These are phyloP conservation scores for Lasiosphaeriaceae sp. DNA, from an alignment of 495 filamentous ascomycete genomes.

Conservation along the genomic window DNA sequence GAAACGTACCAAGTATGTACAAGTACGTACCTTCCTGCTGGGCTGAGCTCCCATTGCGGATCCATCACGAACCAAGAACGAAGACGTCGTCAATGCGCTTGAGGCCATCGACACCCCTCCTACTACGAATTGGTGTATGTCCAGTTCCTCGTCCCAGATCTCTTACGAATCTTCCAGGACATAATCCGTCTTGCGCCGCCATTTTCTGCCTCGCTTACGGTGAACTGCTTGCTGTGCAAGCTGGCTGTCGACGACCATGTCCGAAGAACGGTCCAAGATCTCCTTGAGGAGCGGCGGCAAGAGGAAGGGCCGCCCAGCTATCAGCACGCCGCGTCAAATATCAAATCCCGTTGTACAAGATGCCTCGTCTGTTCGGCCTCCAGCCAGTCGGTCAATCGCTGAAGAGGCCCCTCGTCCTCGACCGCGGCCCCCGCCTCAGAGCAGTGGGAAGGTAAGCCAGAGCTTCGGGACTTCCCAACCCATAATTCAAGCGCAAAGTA, in stretches of 20 bases:
- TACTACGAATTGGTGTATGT: too few relatives aligned
- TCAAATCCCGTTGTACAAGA: slow-evolving; percentile 55
- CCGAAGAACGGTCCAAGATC: slow-evolving; percentile 69
- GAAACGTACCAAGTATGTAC: too few relatives aligned
- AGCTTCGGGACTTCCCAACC: neutral
- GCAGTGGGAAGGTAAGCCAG: slow-evolving; percentile 36
- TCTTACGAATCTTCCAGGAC: too few relatives aligned
- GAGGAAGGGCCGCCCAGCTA: slow-evolving; percentile 69
- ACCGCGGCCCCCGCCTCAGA: slow-evolving; percentile 39
- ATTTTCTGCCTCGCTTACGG: neutral
- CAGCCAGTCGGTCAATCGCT: slow-evolving; percentile 30
- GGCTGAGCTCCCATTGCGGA: too few relatives aligned
- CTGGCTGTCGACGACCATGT: slow-evolving; percentile 32
- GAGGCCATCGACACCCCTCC: neutral
- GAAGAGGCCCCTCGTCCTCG: slow-evolving; percentile 31
- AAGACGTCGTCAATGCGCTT: neutral
- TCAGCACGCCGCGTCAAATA: slow-evolving; percentile 82
- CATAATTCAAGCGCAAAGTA: neutral
- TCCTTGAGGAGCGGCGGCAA: slow-evolving; percentile 79
- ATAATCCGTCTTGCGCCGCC: neutral
- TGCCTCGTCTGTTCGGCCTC: slow-evolving; percentile 28
- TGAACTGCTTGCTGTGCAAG: neutral
- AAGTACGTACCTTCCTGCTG: too few relatives aligned
- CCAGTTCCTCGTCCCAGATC: too few relatives aligned
- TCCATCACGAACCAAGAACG: neutral